These are phyloP conservation scores for Cutaneotrichosporon dermatis DNA, from an alignment of 1,284 basidiomycete species.

Conservation along the genomic window DNA sequence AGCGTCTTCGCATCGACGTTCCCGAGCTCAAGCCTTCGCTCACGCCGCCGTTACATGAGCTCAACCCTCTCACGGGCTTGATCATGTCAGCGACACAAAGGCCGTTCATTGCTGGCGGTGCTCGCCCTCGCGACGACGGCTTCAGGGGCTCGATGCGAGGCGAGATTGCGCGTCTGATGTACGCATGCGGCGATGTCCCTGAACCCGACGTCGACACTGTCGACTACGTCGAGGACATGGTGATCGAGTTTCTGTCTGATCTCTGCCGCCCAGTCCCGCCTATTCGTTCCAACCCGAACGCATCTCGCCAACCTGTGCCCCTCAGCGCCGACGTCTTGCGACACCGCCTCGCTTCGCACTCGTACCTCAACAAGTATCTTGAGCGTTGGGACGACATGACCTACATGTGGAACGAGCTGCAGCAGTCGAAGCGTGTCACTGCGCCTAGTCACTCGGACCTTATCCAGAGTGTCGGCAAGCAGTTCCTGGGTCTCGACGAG, in stretches of 20 bases:
- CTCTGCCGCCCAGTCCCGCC: constrained; percentile 38
- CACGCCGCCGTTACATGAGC: not conserved
- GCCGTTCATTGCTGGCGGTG: not conserved
- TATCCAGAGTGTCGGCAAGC: constrained; percentile 31
- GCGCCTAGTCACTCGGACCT: constrained; percentile 31
- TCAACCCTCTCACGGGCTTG: not conserved
- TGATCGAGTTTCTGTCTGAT: constrained; percentile 39
- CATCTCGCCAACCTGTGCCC: constrained; percentile 21
- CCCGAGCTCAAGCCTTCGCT: not conserved
- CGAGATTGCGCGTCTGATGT: constrained; percentile 44
- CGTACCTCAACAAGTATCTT: constrained; percentile 36
- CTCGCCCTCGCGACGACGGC: constrained; percentile 24
- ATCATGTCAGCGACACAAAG: not conserved
- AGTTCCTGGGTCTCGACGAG: constrained; percentile 36
- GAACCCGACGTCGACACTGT: constrained; percentile 41
- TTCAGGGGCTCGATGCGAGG: constrained; percentile 42
- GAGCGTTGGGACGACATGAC: constrained; percentile 43
- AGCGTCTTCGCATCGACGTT: constrained; percentile 6
- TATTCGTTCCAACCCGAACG: constrained; percentile 21
- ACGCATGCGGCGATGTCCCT: constrained; percentile 39
- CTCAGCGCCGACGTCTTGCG: constrained; percentile 33
- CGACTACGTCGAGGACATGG: constrained; percentile 44
- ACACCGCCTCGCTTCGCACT: constrained; percentile 31
- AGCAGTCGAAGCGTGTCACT: constrained; percentile 23
- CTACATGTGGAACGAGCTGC: constrained; percentile 35